These are phyloP conservation scores for Yarrowia deformans DNA, from an alignment of 805 yeast species.

Conservation along the genomic window DNA sequence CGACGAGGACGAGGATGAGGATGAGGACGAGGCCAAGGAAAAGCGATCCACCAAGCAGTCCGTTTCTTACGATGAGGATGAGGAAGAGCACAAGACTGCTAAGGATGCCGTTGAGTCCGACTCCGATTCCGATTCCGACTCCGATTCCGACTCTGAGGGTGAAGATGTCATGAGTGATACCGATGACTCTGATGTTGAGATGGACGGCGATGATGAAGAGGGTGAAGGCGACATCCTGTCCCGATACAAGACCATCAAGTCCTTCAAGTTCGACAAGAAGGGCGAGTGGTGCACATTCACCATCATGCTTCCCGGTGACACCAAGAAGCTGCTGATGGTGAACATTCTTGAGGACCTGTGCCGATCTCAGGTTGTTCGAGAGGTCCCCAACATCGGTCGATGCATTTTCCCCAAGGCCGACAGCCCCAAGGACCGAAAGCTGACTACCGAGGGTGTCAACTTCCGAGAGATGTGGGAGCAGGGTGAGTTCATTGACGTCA, in stretches of 20 bases:
- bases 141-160: conserved; percentile 55
- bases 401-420: conserved; percentile 76
- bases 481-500: conserved; percentile 88
- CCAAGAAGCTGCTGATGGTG: conserved; percentile 95
- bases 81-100: conserved; percentile 71
- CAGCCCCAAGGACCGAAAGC: conserved; percentile 70
- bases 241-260: conserved; percentile 69
- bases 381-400: conserved; percentile 88
- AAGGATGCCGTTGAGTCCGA: conserved; percentile 48
- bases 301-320: conserved; percentile 79
- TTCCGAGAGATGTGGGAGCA: conserved; percentile 98
- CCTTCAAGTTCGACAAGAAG: conserved; percentile 88
- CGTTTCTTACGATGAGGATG: conserved; percentile 92
- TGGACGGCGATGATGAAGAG: conserved; percentile 48
- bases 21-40: conserved; percentile 65
- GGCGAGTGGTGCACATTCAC: conserved; percentile 89
- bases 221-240: conserved; percentile 16
- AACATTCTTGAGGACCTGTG: conserved; percentile 93
- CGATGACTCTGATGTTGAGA: conserved; percentile 39
- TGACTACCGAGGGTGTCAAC: conserved; percentile 98
- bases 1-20: conserved; percentile 63
- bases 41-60: conserved; percentile 77
- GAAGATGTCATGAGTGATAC: conserved; percentile 43
- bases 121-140: conserved; percentile 51
- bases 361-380: conserved; percentile 88